Percentiles rank a stretch among this genome's conserved stretches.
These are phyloP conservation scores for Lophium mytilinum DNA, from an alignment of 495 filamentous ascomycete genomes.

Conservation along the genomic window DNA sequence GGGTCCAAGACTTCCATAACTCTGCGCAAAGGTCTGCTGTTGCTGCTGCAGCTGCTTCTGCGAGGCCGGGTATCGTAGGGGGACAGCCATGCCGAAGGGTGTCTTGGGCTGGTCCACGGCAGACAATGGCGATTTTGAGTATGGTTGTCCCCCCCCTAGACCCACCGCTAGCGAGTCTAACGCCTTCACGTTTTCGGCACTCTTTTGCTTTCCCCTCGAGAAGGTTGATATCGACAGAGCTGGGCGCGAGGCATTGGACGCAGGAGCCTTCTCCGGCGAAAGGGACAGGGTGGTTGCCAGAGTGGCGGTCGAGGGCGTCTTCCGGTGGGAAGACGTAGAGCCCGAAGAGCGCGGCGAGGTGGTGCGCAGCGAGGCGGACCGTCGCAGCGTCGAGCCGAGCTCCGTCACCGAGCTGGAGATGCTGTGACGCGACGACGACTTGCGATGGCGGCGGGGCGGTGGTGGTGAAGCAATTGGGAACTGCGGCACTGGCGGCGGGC, in stretches of 20 bases:
- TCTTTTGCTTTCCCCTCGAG: constrained; percentile 20
- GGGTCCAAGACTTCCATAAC: constrained; percentile 13
- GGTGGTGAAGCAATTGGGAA: constrained; percentile 9
- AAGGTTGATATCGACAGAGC: constrained; percentile 25
- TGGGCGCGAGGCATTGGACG: constrained; percentile 10
- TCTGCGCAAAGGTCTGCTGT: constrained; percentile 5
- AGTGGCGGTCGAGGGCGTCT: constrained; percentile 19
- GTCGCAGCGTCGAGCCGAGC: constrained; percentile 22
- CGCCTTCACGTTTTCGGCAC: constrained; percentile 20
- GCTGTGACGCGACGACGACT: constrained; percentile 16
- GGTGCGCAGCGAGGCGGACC: constrained; percentile 15
- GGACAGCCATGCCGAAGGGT: constrained; percentile 24
- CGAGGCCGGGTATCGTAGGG: constrained; percentile 15
- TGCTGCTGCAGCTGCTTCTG: constrained; percentile 20
- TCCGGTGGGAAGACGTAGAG: constrained; percentile 18
- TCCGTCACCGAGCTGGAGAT: constrained; percentile 24
- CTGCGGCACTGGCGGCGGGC: background rate
- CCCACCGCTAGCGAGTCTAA: background rate
- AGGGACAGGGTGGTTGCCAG: constrained; percentile 21
- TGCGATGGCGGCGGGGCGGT: constrained; percentile 13
- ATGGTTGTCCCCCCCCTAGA: constrained; percentile 1
- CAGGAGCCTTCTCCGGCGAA: constrained; percentile 21
- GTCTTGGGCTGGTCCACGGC: constrained; percentile 24
- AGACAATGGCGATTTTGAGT: constrained; percentile 20
- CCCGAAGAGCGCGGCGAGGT: background rate